phyloP scores from a whole-genome alignment of 73 alveolate genomes.

The Uronychia setigera region DNA sequence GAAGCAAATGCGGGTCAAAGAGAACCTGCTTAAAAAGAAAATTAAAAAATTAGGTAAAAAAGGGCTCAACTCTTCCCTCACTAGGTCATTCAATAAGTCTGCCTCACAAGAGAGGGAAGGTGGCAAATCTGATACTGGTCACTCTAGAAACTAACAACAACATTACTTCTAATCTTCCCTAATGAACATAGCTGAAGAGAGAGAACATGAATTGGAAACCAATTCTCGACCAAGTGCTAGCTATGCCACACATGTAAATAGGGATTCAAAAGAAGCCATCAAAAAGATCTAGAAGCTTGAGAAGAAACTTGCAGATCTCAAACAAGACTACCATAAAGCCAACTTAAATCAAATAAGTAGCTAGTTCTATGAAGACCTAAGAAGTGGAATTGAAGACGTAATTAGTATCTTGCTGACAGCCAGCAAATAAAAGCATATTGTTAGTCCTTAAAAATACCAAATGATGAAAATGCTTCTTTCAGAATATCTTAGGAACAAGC shows the following conservation, averaged over 20 bases:
- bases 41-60: neutral
- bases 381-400: neutral
- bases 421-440: neutral
- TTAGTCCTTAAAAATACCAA: neutral
- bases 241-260: no score
- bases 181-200: neutral
- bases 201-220: neutral
- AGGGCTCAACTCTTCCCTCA: no score
- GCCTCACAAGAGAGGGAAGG: conserved; percentile 1
- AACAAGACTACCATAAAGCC: neutral
- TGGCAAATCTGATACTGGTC: neutral
- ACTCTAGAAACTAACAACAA: neutral
- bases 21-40: neutral
- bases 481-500: neutral
- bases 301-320: neutral
- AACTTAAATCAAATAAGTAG: neutral
- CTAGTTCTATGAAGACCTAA: neutral
- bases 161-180: neutral
- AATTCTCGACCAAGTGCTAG: no score
- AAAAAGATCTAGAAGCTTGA: neutral
- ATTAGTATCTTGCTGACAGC: neutral
- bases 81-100: no score
- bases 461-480: neutral
- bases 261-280: neutral
- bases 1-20: neutral